phyloP scores from a whole-genome alignment of 257 asterid species.

The Scutellaria minor region DNA sequence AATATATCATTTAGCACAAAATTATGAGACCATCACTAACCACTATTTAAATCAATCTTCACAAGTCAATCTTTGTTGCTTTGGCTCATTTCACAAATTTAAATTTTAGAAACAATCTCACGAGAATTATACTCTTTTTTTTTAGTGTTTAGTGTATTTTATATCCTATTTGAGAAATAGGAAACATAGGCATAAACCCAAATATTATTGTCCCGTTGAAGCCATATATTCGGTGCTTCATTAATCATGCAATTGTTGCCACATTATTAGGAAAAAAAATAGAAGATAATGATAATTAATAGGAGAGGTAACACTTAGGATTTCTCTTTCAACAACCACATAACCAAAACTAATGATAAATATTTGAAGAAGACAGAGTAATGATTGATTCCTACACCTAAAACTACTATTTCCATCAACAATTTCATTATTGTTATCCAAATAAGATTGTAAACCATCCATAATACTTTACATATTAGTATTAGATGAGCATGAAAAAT shows the following conservation, averaged over 20 bases:
- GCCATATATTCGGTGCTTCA: neutral
- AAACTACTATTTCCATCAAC: neutral
- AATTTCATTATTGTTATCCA: neutral
- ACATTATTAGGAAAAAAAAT: neutral
- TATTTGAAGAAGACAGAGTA: neutral
- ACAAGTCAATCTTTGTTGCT: too few species aligned
- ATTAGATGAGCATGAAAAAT: too few species aligned
- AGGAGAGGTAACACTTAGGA: neutral
- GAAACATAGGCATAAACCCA: neutral
- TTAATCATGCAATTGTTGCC: conserved; percentile 21
- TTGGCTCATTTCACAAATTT: too few species aligned
- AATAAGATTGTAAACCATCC: neutral
- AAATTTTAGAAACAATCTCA: too few species aligned
- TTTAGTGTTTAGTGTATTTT: too few species aligned
- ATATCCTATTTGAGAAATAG: too few species aligned
- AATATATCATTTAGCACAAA: too few species aligned
- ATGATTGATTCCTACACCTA: neutral
- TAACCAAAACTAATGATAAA: neutral
- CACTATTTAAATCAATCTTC: too few species aligned
- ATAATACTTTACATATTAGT: too few species aligned
- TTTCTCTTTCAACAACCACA: conserved; percentile 9
- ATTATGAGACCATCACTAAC: too few species aligned
- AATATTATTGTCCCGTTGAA: neutral
- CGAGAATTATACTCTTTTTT: too few species aligned
- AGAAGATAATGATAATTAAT: neutral